Conservation (phyloP, 345 rosid genomes). For the Nephelium lappaceum region DNA sequence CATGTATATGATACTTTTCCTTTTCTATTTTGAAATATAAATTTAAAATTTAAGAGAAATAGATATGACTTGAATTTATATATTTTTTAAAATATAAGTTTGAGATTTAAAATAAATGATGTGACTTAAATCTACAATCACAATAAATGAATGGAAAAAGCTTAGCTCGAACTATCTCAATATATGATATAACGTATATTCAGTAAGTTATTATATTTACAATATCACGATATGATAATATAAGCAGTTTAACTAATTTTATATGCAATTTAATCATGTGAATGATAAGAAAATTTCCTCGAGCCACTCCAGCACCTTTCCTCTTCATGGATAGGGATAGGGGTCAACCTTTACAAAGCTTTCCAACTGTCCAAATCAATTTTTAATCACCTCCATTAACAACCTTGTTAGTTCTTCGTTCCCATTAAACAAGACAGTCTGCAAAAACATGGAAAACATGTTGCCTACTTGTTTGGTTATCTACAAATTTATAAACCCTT, state of each 20-base stretch:
- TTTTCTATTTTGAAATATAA: no score
- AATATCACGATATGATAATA: not conserved
- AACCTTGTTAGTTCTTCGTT: constrained; percentile 25
- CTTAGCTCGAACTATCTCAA: no score
- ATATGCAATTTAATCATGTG: constrained; percentile 19
- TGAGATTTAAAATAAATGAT: no score
- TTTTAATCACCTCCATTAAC: constrained; percentile 29
- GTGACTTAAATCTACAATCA: no score
- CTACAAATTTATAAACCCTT: no score
- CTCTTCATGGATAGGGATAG: constrained; percentile 12
- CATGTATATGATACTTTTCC: no score
- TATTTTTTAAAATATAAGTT: no score
- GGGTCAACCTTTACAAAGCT: constrained; percentile 42
- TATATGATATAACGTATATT: no score
- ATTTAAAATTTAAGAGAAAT: no score
- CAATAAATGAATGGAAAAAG: no score
- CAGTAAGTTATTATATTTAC: no score
- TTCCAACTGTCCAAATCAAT: constrained; percentile 35
- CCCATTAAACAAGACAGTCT: constrained; percentile 35
- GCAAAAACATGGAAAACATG: constrained; percentile 39
- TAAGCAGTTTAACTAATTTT: constrained; percentile 23
- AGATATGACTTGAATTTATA: no score
- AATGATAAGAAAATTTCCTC: constrained; percentile 38
- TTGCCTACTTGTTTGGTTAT: constrained; percentile 35
- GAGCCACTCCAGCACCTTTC: constrained; percentile 59